Evolutionary conservation across 306 rosid genomes (phyloP), one percentile per base, ranked within the genome.

Genomic region (Mimosa bimucronata): DNA sequence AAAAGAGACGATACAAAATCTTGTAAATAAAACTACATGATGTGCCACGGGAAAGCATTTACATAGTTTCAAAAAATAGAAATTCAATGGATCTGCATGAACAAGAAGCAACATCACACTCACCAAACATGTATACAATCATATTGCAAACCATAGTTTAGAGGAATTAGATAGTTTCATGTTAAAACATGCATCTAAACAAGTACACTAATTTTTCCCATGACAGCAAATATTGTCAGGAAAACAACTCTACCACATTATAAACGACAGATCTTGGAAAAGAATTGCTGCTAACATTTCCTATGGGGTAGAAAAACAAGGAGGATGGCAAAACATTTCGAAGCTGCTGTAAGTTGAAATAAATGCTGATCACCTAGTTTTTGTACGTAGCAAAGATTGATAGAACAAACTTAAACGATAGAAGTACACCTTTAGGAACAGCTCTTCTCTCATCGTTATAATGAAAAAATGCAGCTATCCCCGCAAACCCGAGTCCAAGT

Each of bases 381-480:
- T 65, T 41, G 10, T 34, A 82, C 78, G 37, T 38, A 60, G 69
- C 16, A 53, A 53, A 45, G 15, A 77, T 0, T n/a, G 29, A 70
- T 3, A 57, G 46, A 66, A 30, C 64, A 62, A 18, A 70, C 18
- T 14, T 41, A 30, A 23, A 66, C 34, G 18, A 38, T 10, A 46
- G 45, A 85, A 45, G 18, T 83, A 94, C 13, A 29, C 98, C 98
- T 94, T 88, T 94, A 0, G 78, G 78, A 86, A 90, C 86, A 40
- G 88, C 92, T 84, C 98, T 87, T 74, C 84, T 94, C 89, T 92
- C 98, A 67, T 94, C 97, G 4, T 94, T 94, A 74, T 85, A 90
- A 81, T 86, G 94, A 48, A 91, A 23, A 65, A 89, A 83, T 70
- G 92, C 78, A 5, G 85, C 98, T 3, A 94, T 28, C 60, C 98